Conservation (phyloP, 768 basidiomycete species). For the Gelatoporia subvermispora region DNA sequence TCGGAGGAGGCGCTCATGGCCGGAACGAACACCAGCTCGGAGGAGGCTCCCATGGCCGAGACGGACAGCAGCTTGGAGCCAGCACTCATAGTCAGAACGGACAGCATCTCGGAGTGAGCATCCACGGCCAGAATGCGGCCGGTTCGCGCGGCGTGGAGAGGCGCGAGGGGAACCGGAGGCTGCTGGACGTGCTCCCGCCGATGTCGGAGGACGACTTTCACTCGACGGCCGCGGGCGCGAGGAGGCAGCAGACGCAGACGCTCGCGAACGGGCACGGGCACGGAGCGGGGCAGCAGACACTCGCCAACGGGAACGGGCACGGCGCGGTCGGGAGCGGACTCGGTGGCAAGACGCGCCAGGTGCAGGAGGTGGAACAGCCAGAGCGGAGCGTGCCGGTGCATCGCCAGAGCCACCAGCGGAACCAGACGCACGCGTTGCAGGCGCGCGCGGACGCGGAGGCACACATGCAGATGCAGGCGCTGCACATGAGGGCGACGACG, state of each 20-base stretch:
- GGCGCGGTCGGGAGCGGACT: not conserved
- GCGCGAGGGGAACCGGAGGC: slow-evolving; percentile 10
- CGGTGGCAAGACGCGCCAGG: not conserved
- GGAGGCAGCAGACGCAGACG: not conserved
- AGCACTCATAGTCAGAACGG: not conserved
- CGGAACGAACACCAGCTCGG: not conserved
- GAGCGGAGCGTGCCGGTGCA: slow-evolving; percentile 4
- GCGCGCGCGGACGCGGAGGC: slow-evolving; percentile 12
- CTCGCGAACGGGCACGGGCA: not conserved
- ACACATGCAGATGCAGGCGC: slow-evolving; percentile 7
- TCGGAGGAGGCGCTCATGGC: not conserved
- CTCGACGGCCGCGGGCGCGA: slow-evolving; percentile 12
- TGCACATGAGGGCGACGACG: slow-evolving; percentile 20
- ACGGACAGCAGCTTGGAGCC: not conserved
- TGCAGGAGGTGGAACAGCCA: slow-evolving; percentile 2
- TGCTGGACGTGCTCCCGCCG: slow-evolving; percentile 13
- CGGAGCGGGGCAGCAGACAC: not conserved
- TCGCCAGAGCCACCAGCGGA: slow-evolving; percentile 17
- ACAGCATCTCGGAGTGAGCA: no score
- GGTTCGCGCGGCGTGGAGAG: no score
- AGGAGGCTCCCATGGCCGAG: no score
- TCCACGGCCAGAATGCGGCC: no score
- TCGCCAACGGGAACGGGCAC: not conserved
- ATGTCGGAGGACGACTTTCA: slow-evolving; percentile 36
- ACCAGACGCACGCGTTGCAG: slow-evolving; percentile 21